Evolutionary conservation across 2,329 filamentous ascomycete genomes (phyloP).

Genomic region (Aphanocladium album): DNA sequence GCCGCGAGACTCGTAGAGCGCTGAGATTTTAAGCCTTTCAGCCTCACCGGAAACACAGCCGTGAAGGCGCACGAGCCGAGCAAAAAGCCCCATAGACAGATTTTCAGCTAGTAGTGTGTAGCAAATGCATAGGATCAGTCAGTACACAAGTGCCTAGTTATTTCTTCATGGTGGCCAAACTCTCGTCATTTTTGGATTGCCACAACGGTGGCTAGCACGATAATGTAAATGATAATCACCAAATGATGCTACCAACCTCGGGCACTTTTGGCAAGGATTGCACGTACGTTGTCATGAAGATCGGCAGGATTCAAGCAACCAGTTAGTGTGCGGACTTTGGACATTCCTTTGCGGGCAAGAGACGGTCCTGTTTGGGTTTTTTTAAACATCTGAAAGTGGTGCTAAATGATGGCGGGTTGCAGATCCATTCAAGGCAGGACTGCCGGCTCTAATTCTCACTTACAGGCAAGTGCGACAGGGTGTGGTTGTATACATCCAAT

Average conservation of each 20-base stretch:
- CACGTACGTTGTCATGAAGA: neutral
- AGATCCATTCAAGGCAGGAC: neutral
- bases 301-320: neutral
- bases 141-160: neutral
- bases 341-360: neutral
- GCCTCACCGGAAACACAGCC: conserved; percentile 7
- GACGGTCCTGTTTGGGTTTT: neutral
- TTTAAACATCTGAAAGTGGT: conserved; percentile 2
- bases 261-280: neutral
- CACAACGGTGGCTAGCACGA: neutral
- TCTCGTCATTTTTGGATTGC: neutral
- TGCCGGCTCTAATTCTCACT: neutral
- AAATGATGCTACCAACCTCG: neutral
- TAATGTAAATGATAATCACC: neutral
- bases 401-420: neutral
- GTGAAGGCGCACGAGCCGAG: neutral
- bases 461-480: neutral
- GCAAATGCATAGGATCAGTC: neutral
- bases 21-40: neutral
- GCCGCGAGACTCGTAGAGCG: neutral
- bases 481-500: neutral
- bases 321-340: neutral
- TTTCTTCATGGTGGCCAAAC: neutral
- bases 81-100: neutral
- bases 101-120: neutral